Evolutionary conservation across 441 rosid genomes (phyloP).

Genomic region (Gossypium gossypioides): DNA sequence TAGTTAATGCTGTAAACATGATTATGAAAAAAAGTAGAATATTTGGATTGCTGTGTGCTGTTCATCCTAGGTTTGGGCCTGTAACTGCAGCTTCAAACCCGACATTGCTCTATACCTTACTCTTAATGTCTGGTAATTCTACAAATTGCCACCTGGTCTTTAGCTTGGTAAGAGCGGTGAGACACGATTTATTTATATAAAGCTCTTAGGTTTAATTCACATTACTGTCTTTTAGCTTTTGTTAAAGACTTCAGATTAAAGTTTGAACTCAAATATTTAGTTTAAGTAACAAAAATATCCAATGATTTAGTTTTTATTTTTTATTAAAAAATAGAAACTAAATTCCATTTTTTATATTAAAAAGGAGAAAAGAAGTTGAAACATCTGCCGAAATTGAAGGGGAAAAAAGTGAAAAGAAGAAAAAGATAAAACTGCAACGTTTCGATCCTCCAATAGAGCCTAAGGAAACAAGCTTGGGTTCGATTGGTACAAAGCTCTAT

Average conservation of each 20-base stretch:
- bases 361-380: neutral
- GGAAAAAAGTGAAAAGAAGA: neutral
- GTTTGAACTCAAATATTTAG: no score
- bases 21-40: no score
- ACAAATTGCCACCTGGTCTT: neutral
- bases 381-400: neutral
- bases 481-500: slow-evolving; percentile 13
- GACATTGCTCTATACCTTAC: neutral
- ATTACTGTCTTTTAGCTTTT: no score
- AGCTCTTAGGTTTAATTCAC: no score
- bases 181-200: neutral
- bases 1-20: no score
- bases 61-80: no score
- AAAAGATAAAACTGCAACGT: neutral
- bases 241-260: no score
- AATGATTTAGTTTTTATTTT: no score
- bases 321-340: no score
- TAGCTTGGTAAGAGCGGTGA: neutral
- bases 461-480: neutral
- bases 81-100: neutral
- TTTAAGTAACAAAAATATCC: no score
- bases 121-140: neutral
- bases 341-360: no score
- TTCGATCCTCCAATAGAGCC: neutral
- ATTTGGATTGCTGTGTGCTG: no score